Conservation (phyloP, 2,329 filamentous ascomycete genomes). For the Fusarium marasasianum region DNA sequence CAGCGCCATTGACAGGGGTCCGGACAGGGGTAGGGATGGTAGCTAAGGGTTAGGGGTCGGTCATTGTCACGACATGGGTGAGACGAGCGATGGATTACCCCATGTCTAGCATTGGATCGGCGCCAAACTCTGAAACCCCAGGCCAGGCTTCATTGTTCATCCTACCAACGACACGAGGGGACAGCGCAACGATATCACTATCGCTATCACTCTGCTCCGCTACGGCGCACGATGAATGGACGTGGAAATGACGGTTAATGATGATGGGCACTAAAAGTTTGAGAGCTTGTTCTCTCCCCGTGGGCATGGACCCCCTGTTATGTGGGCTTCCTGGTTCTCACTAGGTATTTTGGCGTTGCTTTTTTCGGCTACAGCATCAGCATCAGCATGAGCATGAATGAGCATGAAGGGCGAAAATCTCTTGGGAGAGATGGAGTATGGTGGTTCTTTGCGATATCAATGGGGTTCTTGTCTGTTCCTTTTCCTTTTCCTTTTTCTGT, state of each 20-base stretch:
- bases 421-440: constrained; percentile 23
- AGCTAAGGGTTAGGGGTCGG: neutral
- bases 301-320: neutral
- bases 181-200: neutral
- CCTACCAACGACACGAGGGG: neutral
- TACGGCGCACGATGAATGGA: neutral
- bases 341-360: constrained; percentile 8
- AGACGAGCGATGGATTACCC: constrained; percentile 16
- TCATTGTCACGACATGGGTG: neutral
- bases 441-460: constrained; percentile 30
- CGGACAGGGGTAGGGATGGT: neutral
- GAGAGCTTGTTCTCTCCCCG: neutral
- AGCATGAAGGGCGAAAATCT: constrained; percentile 6
- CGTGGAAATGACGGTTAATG: neutral
- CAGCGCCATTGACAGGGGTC: neutral
- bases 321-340: neutral
- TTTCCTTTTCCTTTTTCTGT: neutral
- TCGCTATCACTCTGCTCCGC: neutral
- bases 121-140: constrained; percentile 17
- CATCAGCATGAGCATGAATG: neutral
- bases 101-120: constrained; percentile 28
- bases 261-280: neutral
- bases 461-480: constrained; percentile 6
- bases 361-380: neutral
- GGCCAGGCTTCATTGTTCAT: neutral